Conservation (phyloP, 768 basidiomycete species). For the Termitomyces sp. region DNA sequence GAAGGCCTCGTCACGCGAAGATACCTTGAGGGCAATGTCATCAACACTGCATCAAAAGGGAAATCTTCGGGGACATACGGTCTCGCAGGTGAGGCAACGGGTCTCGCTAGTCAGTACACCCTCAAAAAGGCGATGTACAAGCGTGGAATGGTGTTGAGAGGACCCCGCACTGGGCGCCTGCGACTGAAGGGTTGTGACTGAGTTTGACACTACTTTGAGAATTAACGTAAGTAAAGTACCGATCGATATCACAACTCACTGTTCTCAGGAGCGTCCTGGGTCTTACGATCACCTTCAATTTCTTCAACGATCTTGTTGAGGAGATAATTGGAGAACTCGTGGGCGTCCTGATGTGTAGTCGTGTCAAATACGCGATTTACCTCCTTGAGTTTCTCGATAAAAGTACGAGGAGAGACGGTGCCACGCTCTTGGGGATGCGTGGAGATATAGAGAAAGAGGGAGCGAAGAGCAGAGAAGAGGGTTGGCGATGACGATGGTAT, state of each 20-base stretch:
- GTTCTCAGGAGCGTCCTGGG: conserved; percentile 45
- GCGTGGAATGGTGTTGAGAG: conserved; percentile 52
- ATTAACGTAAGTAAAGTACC: conserved; percentile 3
- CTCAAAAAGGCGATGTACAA: conserved; percentile 91
- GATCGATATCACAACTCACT: conserved; percentile 39
- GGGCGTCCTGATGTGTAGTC: conserved; percentile 96
- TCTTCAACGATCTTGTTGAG: conserved; percentile 93
- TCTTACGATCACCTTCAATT: conserved; percentile 67
- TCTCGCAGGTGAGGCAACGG: conserved; percentile 96
- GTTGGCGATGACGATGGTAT: conserved; percentile 62
- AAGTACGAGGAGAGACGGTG: conserved; percentile 81
- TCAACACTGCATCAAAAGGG: conserved; percentile 8
- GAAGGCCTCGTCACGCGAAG: conserved; percentile 93
- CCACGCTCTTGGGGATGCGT: conserved; percentile 74
- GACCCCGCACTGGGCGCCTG: conserved; percentile 39
- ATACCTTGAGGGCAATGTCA: conserved; percentile 44
- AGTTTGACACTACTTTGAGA: conserved; percentile 48
- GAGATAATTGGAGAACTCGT: conserved; percentile 94
- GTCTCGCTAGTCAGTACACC: conserved; percentile 96
- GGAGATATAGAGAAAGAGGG: conserved; percentile 84
- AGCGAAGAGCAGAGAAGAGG: conserved; percentile 87
- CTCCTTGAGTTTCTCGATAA: conserved; percentile 91
- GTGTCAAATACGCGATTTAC: conserved; percentile 88
- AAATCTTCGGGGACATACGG: conserved; percentile 43
- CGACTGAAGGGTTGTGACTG: conserved; percentile 50